phyloP scores from a whole-genome alignment of 306 rosid genomes.

The Vicia faba region DNA sequence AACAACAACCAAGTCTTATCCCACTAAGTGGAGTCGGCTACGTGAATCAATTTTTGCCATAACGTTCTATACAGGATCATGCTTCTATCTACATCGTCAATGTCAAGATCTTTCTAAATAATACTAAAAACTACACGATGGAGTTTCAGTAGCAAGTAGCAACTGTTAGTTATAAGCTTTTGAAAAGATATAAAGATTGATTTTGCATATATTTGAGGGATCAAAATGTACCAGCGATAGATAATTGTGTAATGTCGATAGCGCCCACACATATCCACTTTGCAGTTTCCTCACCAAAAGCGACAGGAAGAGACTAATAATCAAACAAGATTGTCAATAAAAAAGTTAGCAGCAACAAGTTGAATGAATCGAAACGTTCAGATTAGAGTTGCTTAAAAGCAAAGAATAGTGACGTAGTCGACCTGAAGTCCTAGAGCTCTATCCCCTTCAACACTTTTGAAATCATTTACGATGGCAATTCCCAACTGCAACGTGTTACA shows the following conservation, averaged over 20 bases:
- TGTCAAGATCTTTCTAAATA: no score
- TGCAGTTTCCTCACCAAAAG: constrained; percentile 94
- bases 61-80: no score
- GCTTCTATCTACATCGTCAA: no score
- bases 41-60: no score
- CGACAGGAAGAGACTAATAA: constrained; percentile 96
- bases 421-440: constrained; percentile 99
- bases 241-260: constrained; percentile 88
- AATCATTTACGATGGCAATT: constrained; percentile 95
- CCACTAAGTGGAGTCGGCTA: no score
- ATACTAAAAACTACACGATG: no score
- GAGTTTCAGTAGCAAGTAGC: neutral
- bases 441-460: constrained; percentile 97
- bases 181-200: constrained; percentile 5
- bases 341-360: constrained; percentile 37
- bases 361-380: constrained; percentile 11
- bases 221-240: constrained; percentile 71
- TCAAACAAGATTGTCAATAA: constrained; percentile 41
- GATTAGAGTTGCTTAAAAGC: constrained; percentile 2
- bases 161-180: neutral
- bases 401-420: constrained; percentile 14
- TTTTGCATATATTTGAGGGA: constrained; percentile 1
- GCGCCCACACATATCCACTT: constrained; percentile 99
- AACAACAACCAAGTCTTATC: no score
- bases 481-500: constrained; percentile 66